Base-by-base conservation (phyloP, 495 filamentous ascomycete species). In the Xylaria sp. region DNA sequence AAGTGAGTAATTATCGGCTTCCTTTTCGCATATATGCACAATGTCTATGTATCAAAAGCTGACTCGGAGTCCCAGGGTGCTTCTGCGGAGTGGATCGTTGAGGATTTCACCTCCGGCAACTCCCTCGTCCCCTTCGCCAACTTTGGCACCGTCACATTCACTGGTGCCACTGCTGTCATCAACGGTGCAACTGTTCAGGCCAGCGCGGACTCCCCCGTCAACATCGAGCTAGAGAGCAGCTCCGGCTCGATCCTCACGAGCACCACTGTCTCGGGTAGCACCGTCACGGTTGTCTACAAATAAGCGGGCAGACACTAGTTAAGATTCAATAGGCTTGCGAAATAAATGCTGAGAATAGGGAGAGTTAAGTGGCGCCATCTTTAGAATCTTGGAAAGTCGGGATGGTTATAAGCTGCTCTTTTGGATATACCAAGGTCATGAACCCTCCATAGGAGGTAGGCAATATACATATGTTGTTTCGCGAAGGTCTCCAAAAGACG, bases 31-130 rank as follows among this genome's bases (percentile, higher is more conserved):
- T 0, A 21, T 52, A 37, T 19, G 31, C 29, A 37, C 17, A 59
- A 52, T 35, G 1, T 46, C 24, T 48, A 21, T 52, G 26, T 21
- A 66, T 35, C 17, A 37, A 35, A 24, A 21, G 9, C 31, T 66
- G 29, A 66, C 62, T 26, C 29, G 15, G 31, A 21, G 9, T 52
- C 9, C 8, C 29, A 66, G 62, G 62, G 62, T 37, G 46, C 62
- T 37, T 66, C 62, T 72, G 89, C 86, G 12, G 89, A 91, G 68
- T 91, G 88, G 89, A 90, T 91, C 68, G 86, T 91, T 33, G 89
- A 91, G 80, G 89, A 90, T 68, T 90, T 87, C 72, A 79, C 85
- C 67, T 75, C 79, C 5, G 84, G 85, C 26, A 76, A 74, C 62
- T 70, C 72, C 61, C 79, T 85, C 66, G 88, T 90, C 0, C 80